These are phyloP conservation scores for Garcia nutans DNA, from an alignment of 345 rosid genomes.

Conservation along the genomic window DNA sequence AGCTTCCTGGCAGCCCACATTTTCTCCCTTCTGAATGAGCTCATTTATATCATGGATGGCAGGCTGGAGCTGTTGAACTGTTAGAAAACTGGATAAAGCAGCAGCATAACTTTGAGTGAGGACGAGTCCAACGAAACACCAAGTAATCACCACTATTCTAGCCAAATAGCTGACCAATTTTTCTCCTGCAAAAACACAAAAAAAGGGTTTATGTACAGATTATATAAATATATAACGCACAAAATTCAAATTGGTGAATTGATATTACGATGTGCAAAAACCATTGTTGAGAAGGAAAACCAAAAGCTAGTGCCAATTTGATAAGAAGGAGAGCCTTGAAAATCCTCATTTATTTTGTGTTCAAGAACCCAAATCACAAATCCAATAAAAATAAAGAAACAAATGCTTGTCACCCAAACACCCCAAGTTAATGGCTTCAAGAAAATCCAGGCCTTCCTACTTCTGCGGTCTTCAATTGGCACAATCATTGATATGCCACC, in stretches of 20 bases:
- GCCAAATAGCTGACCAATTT: slow-evolving; percentile 47
- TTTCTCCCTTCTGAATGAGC: slow-evolving; percentile 34
- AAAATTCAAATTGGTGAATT: background rate
- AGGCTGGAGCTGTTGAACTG: slow-evolving; percentile 48
- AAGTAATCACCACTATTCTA: slow-evolving; percentile 43
- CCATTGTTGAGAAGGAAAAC: slow-evolving; percentile 50
- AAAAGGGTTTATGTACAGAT: too few relatives aligned
- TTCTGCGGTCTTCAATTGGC: slow-evolving; percentile 47
- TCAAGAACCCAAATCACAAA: slow-evolving; percentile 73
- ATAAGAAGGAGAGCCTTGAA: slow-evolving; percentile 66
- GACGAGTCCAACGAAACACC: slow-evolving; percentile 62
- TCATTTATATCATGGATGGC: slow-evolving; percentile 28
- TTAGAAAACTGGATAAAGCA: slow-evolving; percentile 50
- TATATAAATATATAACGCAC: background rate
- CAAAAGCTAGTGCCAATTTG: slow-evolving; percentile 69
- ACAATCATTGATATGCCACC: slow-evolving; percentile 73
- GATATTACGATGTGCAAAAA: slow-evolving; percentile 18
- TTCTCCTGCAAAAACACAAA: slow-evolving; percentile 42
- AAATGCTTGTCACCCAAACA: slow-evolving; percentile 59
- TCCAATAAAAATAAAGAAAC: slow-evolving; percentile 53
- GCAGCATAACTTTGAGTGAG: slow-evolving; percentile 68
- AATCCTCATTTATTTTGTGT: slow-evolving; percentile 64
- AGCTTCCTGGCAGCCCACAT: slow-evolving; percentile 36
- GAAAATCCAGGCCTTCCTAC: slow-evolving; percentile 51
- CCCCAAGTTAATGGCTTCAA: slow-evolving; percentile 58